Evolutionary conservation across 768 basidiomycete genomes (phyloP).

Genomic region (Panaeolus papilionaceus): DNA sequence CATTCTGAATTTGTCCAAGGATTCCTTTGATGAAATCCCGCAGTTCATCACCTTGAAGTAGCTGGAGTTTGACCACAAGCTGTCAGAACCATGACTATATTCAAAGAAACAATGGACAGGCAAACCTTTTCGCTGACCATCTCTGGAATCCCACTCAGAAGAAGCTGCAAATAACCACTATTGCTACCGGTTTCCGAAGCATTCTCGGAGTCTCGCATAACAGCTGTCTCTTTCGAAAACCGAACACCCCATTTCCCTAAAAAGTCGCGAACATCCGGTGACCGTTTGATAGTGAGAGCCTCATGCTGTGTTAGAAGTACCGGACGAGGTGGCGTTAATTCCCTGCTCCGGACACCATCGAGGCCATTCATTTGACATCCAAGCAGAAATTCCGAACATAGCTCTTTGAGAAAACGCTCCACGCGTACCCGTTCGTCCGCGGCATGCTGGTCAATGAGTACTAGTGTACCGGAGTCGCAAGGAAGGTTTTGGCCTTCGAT

Average conservation of each 20-base stretch:
- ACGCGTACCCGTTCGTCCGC: constrained; percentile 97
- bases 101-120: constrained; percentile 34
- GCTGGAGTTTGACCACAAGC: constrained; percentile 41
- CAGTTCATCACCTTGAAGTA: constrained; percentile 74
- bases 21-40: constrained; percentile 78
- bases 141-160: constrained; percentile 67
- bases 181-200: constrained; percentile 37
- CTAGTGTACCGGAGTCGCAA: constrained; percentile 44
- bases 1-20: constrained; percentile 62
- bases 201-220: constrained; percentile 30
- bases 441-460: constrained; percentile 96
- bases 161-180: constrained; percentile 67
- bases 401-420: constrained; percentile 75
- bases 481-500: constrained; percentile 17
- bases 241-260: constrained; percentile 76
- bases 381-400: constrained; percentile 75
- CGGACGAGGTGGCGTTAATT: constrained; percentile 59
- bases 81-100: constrained; percentile 29
- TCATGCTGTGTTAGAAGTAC: constrained; percentile 75
- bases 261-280: constrained; percentile 46
- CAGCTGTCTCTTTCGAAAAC: constrained; percentile 48
- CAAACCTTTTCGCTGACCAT: constrained; percentile 77
- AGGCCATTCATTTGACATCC: constrained; percentile 44
- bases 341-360: constrained; percentile 34
- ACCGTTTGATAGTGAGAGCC: constrained; percentile 52